Evolutionary conservation across 2,329 filamentous ascomycete genomes (phyloP), one percentile per base, ranked within the genome.

Genomic region (Blastomyces gilchristii): DNA sequence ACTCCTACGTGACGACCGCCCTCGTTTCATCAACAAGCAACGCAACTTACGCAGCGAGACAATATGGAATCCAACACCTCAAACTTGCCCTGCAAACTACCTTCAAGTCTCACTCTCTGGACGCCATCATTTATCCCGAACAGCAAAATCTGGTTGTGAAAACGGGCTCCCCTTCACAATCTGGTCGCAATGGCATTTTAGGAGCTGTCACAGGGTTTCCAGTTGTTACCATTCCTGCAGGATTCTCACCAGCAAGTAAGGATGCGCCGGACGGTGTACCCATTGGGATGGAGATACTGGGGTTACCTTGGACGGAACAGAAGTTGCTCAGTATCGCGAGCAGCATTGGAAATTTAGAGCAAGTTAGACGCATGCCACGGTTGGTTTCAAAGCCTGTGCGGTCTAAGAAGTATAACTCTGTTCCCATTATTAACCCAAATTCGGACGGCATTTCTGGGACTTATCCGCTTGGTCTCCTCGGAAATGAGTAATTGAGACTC

Each of bases 231-330:
- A 65, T 78, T 37, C 76, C 76, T 0, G 69, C 70, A 28, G 66
- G 66, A 11, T 68, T 64, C 57, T 63, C 64, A 9, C 37, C 52
- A 14, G n/a, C 59, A 41, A 64, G 45, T 56, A 41, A 31, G 16
- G 53, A 60, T 41, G 84, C 85, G 18, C 80, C 80, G 0, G 69
- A 79, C 41, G 85, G 85, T 1, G 78, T 88, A 5, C 85, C 85
- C 0, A 79, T 88, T 49, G 85, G 86, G 0, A 81, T 87, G 79
- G 85, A 88, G 73, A 81, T 88, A 28, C 69, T 88, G 63, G 84
- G 85, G 0, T 68, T 76, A 64, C 80, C 80, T 4, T 86, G 82
- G 78, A 77, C 72, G 2, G 86, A 88, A 67, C 75, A 75, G 49
- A 78, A 77, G 67, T 70, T 87, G 65, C 69, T 87, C 57, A 75